Evolutionary conservation across 2,329 filamentous ascomycete genomes (phyloP).

Genomic region (Aspergillus hiratsukae): DNA sequence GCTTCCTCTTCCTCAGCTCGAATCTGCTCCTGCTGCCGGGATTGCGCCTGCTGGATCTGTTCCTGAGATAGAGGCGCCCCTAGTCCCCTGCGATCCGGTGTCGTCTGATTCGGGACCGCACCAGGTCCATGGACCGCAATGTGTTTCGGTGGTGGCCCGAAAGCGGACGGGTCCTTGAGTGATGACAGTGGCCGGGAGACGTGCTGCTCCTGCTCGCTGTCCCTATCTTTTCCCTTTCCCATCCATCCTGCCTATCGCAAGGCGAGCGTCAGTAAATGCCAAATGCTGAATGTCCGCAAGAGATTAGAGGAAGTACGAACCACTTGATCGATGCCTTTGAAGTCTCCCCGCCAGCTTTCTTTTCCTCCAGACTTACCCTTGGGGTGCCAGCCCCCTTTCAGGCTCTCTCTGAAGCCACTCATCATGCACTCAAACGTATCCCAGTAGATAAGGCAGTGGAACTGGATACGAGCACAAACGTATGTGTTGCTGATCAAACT

Average conservation of each 20-base stretch:
- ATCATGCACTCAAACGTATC: conserved; percentile 26
- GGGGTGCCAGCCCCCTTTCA: conserved; percentile 53
- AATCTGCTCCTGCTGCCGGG: conserved; percentile 20
- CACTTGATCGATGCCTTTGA: conserved; percentile 55
- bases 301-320: conserved; percentile 32
- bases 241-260: conserved; percentile 53
- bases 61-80: conserved; percentile 42
- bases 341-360: conserved; percentile 53
- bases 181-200: conserved; percentile 61
- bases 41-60: conserved; percentile 30
- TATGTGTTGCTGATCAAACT: conserved; percentile 4
- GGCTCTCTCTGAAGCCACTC: conserved; percentile 45
- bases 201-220: conserved; percentile 46
- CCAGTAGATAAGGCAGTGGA: too few relatives aligned
- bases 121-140: conserved; percentile 46
- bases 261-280: conserved; percentile 17
- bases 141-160: conserved; percentile 75
- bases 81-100: conserved; percentile 40
- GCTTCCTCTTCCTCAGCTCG: conserved; percentile 20
- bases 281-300: neutral
- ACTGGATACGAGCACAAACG: neutral
- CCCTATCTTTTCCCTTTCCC: conserved; percentile 49
- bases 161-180: conserved; percentile 70
- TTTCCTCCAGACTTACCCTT: conserved; percentile 50
- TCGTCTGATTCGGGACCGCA: conserved; percentile 42